These are phyloP conservation scores for Stephanodiscus minutulus DNA, from an alignment of 108 stramenopile species.

Conservation along the genomic window DNA sequence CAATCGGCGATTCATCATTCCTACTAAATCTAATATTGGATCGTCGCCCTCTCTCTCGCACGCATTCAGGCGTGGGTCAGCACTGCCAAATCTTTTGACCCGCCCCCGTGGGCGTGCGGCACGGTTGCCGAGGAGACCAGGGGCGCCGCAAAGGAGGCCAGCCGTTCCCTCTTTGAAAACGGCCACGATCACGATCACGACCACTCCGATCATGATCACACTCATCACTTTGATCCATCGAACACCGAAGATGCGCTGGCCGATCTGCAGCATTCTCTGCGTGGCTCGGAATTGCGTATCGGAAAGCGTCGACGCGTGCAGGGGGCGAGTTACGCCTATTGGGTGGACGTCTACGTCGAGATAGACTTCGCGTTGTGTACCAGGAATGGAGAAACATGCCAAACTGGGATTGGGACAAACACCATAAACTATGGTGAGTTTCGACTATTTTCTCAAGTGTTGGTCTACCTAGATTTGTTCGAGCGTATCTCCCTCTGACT, in stretches of 20 bases:
- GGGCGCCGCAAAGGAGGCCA: neutral
- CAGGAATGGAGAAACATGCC: neutral
- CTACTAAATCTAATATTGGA: too few relatives aligned
- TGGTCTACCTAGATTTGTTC: too few relatives aligned
- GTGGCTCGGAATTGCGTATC: neutral
- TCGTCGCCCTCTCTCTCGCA: too few relatives aligned
- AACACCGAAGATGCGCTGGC: neutral
- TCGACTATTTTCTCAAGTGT: too few relatives aligned
- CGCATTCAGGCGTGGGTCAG: neutral
- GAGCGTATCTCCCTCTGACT: too few relatives aligned
- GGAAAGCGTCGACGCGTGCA: constrained; percentile 3
- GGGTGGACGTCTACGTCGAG: constrained; percentile 11
- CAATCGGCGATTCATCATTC: too few relatives aligned
- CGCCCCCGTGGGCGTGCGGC: neutral
- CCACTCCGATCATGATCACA: neutral
- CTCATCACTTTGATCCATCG: neutral
- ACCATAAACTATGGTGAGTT: neutral
- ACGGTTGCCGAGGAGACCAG: neutral
- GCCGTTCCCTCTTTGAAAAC: neutral
- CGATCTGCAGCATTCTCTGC: neutral
- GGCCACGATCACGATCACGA: constrained; percentile 3
- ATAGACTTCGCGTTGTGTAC: constrained; percentile 2
- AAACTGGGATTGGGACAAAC: neutral
- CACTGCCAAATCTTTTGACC: neutral
- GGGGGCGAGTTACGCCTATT: neutral